Evolutionary conservation across 345 rosid genomes (phyloP).

Genomic region (Syzygium oleosum): DNA sequence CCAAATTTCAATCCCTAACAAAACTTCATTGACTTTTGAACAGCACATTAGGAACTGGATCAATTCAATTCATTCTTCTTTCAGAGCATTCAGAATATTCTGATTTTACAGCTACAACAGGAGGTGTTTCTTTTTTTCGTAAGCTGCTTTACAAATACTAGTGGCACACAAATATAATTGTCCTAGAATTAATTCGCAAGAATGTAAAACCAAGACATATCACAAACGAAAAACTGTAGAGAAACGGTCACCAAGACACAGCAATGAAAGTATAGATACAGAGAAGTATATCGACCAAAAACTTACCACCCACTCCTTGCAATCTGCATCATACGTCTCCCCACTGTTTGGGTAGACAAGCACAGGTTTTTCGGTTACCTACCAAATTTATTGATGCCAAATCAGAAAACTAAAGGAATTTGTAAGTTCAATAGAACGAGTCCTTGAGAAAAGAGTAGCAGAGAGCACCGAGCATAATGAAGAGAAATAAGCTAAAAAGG

Average conservation of each 20-base stretch:
- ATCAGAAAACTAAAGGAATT: background rate
- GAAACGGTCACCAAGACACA: background rate
- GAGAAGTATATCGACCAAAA: background rate
- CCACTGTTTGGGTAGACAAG: conserved; percentile 82
- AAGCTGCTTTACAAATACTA: background rate
- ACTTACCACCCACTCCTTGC: conserved; percentile 78
- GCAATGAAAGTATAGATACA: background rate
- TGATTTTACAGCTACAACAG: background rate
- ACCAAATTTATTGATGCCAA: conserved; percentile 2
- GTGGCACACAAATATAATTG: background rate
- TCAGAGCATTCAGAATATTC: background rate
- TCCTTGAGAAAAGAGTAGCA: background rate
- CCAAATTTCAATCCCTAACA: background rate
- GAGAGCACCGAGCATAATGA: background rate
- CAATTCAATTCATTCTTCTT: background rate
- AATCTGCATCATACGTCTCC: conserved; percentile 54
- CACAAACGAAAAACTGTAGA: background rate
- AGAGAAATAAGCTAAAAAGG: background rate
- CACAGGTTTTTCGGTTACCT: conserved; percentile 69
- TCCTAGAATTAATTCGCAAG: background rate
- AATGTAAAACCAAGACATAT: background rate
- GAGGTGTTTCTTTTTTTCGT: background rate
- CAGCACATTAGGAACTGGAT: background rate
- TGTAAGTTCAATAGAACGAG: background rate
- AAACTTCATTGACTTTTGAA: background rate